Evolutionary conservation across 306 rosid species (phyloP).

Genomic region (Cucurbita ficifolia): DNA sequence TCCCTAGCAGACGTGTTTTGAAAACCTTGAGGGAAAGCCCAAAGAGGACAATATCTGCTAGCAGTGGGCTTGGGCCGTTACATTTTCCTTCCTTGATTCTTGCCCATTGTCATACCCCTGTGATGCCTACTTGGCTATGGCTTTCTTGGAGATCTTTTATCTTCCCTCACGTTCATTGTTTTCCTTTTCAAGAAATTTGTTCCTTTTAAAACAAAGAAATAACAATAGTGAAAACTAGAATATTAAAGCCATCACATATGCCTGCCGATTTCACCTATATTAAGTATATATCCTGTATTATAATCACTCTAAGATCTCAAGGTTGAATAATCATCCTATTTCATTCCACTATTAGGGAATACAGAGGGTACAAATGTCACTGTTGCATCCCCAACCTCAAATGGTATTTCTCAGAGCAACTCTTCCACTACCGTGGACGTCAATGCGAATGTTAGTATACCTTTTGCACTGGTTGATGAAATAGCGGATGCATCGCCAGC

Average conservation of each 20-base stretch:
- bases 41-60: no score
- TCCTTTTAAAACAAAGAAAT: neutral
- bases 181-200: neutral
- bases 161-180: neutral
- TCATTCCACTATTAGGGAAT: conserved; percentile 15
- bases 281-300: no score
- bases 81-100: neutral
- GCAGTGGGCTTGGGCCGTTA: no score
- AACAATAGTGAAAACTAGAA: neutral
- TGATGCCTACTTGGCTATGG: neutral
- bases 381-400: conserved; percentile 24
- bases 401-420: conserved; percentile 25
- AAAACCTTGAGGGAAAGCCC: no score
- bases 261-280: neutral
- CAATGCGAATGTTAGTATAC: conserved; percentile 38
- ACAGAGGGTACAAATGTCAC: conserved; percentile 24
- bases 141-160: neutral
- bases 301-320: no score
- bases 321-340: neutral
- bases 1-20: no score
- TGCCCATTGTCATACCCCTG: neutral
- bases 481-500: conserved; percentile 80
- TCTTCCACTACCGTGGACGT: conserved; percentile 35
- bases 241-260: neutral
- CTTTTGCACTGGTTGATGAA: conserved; percentile 87